phyloP scores from a whole-genome alignment of 2,329 filamentous ascomycete genomes.

The Diaporthe amygdali region DNA sequence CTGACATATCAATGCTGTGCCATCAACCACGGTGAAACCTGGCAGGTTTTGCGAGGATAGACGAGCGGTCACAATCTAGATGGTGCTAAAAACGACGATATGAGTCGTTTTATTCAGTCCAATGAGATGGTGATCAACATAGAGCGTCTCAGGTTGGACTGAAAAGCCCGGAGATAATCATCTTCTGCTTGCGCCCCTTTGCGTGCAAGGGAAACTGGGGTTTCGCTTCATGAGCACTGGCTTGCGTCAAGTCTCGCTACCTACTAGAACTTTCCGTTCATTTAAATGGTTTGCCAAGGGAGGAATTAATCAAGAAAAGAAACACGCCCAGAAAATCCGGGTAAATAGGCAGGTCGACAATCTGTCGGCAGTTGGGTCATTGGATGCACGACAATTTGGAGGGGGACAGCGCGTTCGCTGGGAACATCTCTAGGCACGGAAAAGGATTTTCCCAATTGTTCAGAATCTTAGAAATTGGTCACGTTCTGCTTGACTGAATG shows the following conservation, averaged over 20 bases:
- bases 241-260: background rate
- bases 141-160: too few relatives aligned
- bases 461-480: too few relatives aligned
- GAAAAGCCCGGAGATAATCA: too few relatives aligned
- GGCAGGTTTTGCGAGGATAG: too few relatives aligned
- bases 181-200: background rate
- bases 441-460: background rate
- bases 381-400: background rate
- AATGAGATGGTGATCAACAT: too few relatives aligned
- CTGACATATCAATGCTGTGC: too few relatives aligned
- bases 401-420: background rate
- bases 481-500: background rate
- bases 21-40: too few relatives aligned
- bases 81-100: too few relatives aligned
- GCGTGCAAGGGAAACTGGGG: too few relatives aligned
- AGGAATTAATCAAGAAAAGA: background rate
- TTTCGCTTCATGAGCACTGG: background rate
- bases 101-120: too few relatives aligned
- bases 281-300: background rate
- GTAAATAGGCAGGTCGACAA: background rate
- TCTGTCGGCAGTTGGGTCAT: constrained; percentile 5
- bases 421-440: background rate
- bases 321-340: background rate
- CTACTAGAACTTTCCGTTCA: background rate
- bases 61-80: too few relatives aligned